Percentiles rank a stretch among this genome's conserved stretches.
Evolutionary conservation across 495 filamentous ascomycete species (phyloP).

Genomic region (Aspergillus steynii): DNA sequence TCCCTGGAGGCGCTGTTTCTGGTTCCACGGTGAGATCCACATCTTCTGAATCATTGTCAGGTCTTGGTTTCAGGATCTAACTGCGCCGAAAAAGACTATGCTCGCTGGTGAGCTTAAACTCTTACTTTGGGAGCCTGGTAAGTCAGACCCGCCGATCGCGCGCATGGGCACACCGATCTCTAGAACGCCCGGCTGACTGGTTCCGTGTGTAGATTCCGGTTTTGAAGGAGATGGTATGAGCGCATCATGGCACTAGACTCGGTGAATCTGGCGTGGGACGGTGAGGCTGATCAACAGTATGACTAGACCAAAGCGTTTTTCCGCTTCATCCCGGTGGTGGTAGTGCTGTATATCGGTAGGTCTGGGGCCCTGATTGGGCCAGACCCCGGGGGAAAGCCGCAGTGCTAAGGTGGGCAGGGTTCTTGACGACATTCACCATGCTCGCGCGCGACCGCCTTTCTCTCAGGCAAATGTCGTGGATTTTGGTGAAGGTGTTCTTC

Average conservation of each 20-base stretch:
- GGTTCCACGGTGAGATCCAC: slow-evolving; percentile 63
- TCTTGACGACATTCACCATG: slow-evolving; percentile 88
- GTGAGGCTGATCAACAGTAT: slow-evolving; percentile 30
- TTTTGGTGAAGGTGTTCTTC: slow-evolving; percentile 80
- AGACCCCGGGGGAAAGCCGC: not conserved
- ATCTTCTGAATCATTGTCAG: slow-evolving; percentile 7
- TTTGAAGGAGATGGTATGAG: slow-evolving; percentile 76
- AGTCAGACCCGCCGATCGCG: slow-evolving; percentile 24
- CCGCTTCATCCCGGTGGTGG: slow-evolving; percentile 85
- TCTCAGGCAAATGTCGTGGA: slow-evolving; percentile 78
- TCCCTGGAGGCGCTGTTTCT: slow-evolving; percentile 88
- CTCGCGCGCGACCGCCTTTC: slow-evolving; percentile 77
- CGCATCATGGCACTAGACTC: not conserved
- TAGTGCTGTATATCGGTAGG: slow-evolving; percentile 72
- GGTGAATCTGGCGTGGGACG: slow-evolving; percentile 8
- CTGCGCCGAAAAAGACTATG: slow-evolving; percentile 58
- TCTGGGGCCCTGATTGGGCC: slow-evolving; percentile 10
- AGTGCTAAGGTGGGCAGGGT: slow-evolving; percentile 53
- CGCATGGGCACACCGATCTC: slow-evolving; percentile 9
- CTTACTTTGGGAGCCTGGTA: slow-evolving; percentile 83
- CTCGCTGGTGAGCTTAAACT: slow-evolving; percentile 83
- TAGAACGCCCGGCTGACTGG: slow-evolving; percentile 25
- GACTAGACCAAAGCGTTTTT: slow-evolving; percentile 80
- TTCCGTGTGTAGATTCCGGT: slow-evolving; percentile 64
- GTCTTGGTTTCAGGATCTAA: slow-evolving; percentile 18